phyloP scores from a whole-genome alignment of 768 basidiomycete species.

The Asterophora parasitica region DNA sequence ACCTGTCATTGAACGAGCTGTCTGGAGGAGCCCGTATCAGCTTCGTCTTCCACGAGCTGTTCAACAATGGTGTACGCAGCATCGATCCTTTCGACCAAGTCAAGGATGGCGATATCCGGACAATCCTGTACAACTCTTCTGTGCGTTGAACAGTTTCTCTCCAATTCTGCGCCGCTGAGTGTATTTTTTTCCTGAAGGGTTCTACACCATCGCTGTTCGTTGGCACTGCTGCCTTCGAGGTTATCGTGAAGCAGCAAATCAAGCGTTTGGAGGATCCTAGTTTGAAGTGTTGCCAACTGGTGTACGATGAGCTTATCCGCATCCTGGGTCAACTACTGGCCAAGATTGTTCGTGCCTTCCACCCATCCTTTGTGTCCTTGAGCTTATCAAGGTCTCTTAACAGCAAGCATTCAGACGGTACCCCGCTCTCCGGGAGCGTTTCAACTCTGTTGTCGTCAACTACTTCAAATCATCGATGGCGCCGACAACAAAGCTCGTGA shows the following conservation, averaged over 20 bases:
- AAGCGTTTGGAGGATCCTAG: conserved; percentile 92
- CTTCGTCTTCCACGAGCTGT: conserved; percentile 98
- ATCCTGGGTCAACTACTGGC: conserved; percentile 87
- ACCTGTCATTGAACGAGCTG: conserved; percentile 90
- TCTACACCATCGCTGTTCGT: conserved; percentile 96
- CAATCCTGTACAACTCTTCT: conserved; percentile 95
- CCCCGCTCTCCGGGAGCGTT: conserved; percentile 93
- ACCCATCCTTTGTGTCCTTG: background rate
- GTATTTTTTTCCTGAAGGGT: conserved; percentile 45
- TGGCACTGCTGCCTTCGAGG: conserved; percentile 95
- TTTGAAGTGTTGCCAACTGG: conserved; percentile 90
- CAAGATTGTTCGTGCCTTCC: conserved; percentile 66
- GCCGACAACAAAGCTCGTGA: conserved; percentile 92
- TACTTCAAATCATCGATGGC: conserved; percentile 94
- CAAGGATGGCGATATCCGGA: conserved; percentile 97
- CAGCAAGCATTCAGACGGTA: conserved; percentile 96
- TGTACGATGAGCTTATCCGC: conserved; percentile 96
- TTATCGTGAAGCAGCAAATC: conserved; percentile 99
- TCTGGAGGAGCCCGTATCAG: conserved; percentile 99
- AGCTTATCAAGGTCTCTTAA: conserved; percentile 1
- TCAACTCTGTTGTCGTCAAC: conserved; percentile 92
- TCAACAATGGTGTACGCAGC: conserved; percentile 91
- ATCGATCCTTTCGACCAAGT: conserved; percentile 99
- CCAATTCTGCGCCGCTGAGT: background rate
- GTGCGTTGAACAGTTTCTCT: conserved; percentile 39